Conservation (phyloP, 2,329 filamentous ascomycete genomes). For the Paecilomyces niveus region DNA sequence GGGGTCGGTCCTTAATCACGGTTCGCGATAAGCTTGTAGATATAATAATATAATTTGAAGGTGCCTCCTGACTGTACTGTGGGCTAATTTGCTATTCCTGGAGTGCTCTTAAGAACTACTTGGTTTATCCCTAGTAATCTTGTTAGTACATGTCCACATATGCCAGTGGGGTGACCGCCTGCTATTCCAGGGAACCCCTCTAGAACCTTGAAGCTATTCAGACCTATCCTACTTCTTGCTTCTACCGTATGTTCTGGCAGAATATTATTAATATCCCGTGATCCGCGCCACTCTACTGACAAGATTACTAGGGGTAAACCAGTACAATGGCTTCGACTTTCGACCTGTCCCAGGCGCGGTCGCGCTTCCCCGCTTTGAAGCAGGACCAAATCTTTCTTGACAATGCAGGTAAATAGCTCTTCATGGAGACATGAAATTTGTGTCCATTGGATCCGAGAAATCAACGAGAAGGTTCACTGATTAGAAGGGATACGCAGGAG, state of each 20-base stretch:
- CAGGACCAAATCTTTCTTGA: slow-evolving; percentile 67
- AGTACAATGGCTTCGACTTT: slow-evolving; percentile 35
- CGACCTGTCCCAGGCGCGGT: slow-evolving; percentile 50
- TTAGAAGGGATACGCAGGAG: slow-evolving; percentile 43
- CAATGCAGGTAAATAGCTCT: slow-evolving; percentile 46
- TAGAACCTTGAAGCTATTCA: too few relatives aligned
- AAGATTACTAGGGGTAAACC: too few relatives aligned
- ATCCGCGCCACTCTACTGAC: too few relatives aligned
- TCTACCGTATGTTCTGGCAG: too few relatives aligned
- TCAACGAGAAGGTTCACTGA: neutral
- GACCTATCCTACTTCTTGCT: too few relatives aligned
- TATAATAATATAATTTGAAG: neutral
- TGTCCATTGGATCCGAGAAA: neutral
- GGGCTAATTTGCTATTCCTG: neutral
- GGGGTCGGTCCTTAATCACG: neutral
- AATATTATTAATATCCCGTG: too few relatives aligned
- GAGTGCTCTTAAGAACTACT: neutral
- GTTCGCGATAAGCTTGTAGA: neutral
- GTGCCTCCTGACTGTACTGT: neutral
- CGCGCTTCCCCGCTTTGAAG: slow-evolving; percentile 61
- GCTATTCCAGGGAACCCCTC: too few relatives aligned
- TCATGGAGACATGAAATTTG: neutral
- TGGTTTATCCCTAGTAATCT: too few relatives aligned
- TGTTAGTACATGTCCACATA: too few relatives aligned
- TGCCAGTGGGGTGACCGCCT: too few relatives aligned